Conservation (phyloP, 2,329 filamentous ascomycete species). For the Colletotrichum sp. region DNA sequence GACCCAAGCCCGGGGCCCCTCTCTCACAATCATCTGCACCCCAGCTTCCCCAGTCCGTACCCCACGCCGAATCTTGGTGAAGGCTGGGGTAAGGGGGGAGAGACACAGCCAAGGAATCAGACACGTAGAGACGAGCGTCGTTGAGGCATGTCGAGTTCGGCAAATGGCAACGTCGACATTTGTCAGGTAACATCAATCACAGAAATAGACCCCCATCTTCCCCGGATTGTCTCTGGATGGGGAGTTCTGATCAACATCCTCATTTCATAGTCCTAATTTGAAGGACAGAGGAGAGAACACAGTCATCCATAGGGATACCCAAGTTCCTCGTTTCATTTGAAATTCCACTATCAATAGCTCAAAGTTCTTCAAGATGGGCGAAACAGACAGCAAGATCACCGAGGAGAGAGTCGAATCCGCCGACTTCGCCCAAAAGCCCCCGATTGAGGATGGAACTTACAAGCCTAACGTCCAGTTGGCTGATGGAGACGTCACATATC, state of each 20-base stretch:
- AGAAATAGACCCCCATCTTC: neutral
- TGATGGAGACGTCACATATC: conserved; percentile 34
- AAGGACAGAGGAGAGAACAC: neutral
- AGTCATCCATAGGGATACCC: neutral
- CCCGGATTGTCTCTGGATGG: neutral
- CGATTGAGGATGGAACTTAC: neutral
- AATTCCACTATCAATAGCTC: neutral
- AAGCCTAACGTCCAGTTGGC: conserved; percentile 29
- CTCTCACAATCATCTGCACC: neutral
- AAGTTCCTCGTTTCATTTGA: neutral
- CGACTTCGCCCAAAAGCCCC: neutral
- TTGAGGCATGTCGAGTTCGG: neutral
- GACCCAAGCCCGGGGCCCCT: conserved; percentile 4
- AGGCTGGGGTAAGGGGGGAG: neutral
- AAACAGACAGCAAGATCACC: neutral
- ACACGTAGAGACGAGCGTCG: neutral
- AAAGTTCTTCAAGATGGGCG: neutral
- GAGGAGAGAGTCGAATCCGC: conserved; percentile 6
- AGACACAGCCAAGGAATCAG: neutral
- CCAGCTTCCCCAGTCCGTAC: neutral
- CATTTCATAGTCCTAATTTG: neutral
- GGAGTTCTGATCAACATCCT: neutral
- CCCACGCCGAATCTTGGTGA: neutral
- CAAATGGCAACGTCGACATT: neutral
- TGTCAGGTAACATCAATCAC: neutral